phyloP scores from a whole-genome alignment of 768 basidiomycete genomes.

The Botryobasidium botryosum region DNA sequence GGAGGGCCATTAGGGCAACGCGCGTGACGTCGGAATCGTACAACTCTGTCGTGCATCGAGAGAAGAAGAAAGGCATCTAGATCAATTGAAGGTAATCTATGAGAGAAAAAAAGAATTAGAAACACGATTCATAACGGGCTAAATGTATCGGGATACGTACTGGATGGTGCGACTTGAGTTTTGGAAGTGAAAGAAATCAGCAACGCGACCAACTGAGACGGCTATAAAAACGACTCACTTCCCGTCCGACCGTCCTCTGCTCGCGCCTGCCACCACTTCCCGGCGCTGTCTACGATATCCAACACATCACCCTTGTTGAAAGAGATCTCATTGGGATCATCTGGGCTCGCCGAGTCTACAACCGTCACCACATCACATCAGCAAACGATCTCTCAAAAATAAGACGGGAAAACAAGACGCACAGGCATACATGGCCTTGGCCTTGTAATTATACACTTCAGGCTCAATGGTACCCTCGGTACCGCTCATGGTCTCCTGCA shows the following conservation, averaged over 20 bases:
- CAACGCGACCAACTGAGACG: background rate
- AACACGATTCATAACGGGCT: no score
- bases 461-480: background rate
- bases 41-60: no score
- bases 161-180: constrained; percentile 13
- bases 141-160: constrained; percentile 4
- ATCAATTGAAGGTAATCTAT: constrained; percentile 13
- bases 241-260: constrained; percentile 45
- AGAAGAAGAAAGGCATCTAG: background rate
- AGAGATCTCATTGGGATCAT: constrained; percentile 92
- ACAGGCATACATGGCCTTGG: constrained; percentile 87
- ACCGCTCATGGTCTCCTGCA: no score
- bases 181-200: background rate
- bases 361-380: background rate
- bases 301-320: constrained; percentile 85
- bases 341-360: constrained; percentile 78
- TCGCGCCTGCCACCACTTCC: constrained; percentile 85
- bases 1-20: no score
- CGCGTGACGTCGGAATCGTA: no score
- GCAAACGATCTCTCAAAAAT: constrained; percentile 1
- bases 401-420: constrained; percentile 19
- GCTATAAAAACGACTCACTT: constrained; percentile 10
- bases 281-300: constrained; percentile 83
- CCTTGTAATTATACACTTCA: constrained; percentile 41
- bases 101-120: background rate